Evolutionary conservation across 2,329 filamentous ascomycete genomes (phyloP).

Genomic region (Penicillium brevicompactum): DNA sequence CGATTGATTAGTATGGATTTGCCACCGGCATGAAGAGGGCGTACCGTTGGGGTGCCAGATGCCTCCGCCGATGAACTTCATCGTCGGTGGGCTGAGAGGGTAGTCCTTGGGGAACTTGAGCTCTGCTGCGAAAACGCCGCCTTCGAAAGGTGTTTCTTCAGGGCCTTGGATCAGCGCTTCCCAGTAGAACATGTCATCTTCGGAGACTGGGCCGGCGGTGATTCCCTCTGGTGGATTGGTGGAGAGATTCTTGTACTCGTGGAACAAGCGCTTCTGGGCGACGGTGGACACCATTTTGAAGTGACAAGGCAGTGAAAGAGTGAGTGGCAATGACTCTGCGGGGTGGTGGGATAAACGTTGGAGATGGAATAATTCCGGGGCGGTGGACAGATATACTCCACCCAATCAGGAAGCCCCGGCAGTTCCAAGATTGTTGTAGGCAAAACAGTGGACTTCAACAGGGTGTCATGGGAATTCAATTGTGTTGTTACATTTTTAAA

Average conservation of each 20-base stretch:
- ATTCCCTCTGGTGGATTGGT: conserved; percentile 97
- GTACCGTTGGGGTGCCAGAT: conserved; percentile 96
- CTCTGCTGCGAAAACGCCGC: conserved; percentile 92
- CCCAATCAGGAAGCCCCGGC: not conserved
- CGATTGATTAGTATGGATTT: not conserved
- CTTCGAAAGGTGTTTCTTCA: conserved; percentile 93
- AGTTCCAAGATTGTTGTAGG: not conserved
- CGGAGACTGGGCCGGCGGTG: conserved; percentile 86
- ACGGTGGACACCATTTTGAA: conserved; percentile 51
- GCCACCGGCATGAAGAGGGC: not conserved
- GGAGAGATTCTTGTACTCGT: conserved; percentile 92
- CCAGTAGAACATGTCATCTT: conserved; percentile 96
- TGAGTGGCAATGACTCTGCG: not conserved
- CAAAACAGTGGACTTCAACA: not conserved
- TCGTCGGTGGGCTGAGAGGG: conserved; percentile 90
- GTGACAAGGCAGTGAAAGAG: not conserved
- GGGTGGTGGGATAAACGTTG: not conserved
- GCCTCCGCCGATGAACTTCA: conserved; percentile 85
- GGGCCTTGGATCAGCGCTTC: conserved; percentile 95
- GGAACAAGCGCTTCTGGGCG: conserved; percentile 77
- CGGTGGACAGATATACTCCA: conserved; percentile 4
- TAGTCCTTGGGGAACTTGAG: conserved; percentile 96
- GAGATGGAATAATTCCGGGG: conserved; percentile 12
- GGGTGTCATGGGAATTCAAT: too few relatives aligned
- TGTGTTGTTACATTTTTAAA: not conserved